These are phyloP conservation scores for Paramyrothecium sp. DNA, from an alignment of 2,329 filamentous ascomycete species.

Conservation along the genomic window DNA sequence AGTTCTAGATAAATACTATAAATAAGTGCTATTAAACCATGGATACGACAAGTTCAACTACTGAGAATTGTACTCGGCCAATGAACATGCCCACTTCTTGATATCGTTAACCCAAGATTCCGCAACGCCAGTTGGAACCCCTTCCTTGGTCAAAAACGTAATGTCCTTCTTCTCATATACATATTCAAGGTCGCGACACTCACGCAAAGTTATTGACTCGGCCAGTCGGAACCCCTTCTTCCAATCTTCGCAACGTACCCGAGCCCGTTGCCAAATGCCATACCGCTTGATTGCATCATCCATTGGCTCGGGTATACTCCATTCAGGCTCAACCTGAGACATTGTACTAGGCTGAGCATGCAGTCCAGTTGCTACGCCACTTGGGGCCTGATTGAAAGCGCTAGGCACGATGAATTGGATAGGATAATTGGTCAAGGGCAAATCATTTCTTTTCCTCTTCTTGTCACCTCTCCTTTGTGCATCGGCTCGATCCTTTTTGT, in stretches of 20 bases:
- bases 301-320: conserved; percentile 1
- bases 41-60: too few species aligned
- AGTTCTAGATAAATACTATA: too few species aligned
- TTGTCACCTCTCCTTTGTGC: conserved; percentile 1
- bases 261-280: not conserved
- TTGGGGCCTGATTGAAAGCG: conserved; percentile 1
- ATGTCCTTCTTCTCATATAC: too few species aligned
- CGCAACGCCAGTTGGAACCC: too few species aligned
- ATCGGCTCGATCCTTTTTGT: conserved; percentile 5
- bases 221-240: not conserved
- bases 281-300: conserved; percentile 1
- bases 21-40: too few species aligned
- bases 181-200: too few species aligned
- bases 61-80: too few species aligned
- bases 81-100: too few species aligned
- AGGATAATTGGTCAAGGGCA: conserved; percentile 5
- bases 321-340: not conserved
- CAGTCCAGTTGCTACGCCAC: too few species aligned
- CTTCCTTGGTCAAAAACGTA: too few species aligned
- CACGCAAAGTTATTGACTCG: too few species aligned
- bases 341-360: not conserved
- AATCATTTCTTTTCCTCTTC: conserved; percentile 3
- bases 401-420: conserved; percentile 8
- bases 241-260: conserved; percentile 2
- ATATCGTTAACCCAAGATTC: too few species aligned